phyloP scores from a whole-genome alignment of 2,329 filamentous ascomycete genomes.

The Blastomyces gilchristii region DNA sequence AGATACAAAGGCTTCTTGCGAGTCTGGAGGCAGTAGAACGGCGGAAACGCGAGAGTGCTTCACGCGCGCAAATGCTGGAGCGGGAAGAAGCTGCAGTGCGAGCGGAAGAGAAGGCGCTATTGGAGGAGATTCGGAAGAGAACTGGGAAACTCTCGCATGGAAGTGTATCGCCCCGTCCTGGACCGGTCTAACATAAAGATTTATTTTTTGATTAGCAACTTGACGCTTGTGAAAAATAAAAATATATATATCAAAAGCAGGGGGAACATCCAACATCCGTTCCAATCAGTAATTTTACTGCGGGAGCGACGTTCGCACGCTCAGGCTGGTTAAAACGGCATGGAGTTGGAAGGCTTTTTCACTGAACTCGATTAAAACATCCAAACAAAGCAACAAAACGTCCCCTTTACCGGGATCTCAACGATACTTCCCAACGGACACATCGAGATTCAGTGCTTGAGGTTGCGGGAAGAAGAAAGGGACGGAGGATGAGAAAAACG shows the following conservation, averaged over 20 bases:
- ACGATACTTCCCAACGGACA: background rate
- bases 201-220: background rate
- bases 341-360: no score
- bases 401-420: no score
- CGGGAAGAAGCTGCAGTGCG: background rate
- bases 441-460: background rate
- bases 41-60: background rate
- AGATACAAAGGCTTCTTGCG: background rate
- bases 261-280: background rate
- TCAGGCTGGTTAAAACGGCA: no score
- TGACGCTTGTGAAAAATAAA: background rate
- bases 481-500: background rate
- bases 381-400: background rate
- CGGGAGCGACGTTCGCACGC: no score
- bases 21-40: background rate
- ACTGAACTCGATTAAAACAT: no score
- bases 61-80: background rate
- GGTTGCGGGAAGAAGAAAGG: background rate
- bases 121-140: background rate
- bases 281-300: background rate
- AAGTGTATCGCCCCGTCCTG: background rate
- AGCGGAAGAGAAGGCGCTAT: background rate
- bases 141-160: background rate
- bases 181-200: background rate
- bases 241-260: background rate